phyloP scores from a whole-genome alignment of 169 alveolate species.

The Plasmodium malariae region DNA sequence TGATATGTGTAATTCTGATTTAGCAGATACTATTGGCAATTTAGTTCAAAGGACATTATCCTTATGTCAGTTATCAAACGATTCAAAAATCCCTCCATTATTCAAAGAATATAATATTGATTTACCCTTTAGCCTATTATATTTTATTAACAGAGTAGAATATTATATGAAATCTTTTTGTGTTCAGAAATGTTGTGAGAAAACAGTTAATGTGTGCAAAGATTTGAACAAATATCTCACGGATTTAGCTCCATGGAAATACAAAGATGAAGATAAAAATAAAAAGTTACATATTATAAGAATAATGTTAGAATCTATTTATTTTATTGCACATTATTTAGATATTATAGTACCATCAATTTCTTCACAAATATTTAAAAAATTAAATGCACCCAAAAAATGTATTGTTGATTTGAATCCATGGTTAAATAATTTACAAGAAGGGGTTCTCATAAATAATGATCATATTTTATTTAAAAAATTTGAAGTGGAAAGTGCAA shows the following conservation, averaged over 20 bases:
- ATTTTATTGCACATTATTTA: conserved; percentile 89
- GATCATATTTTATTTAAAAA: conserved; percentile 71
- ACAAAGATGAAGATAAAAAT: conserved; percentile 68
- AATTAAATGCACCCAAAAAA: conserved; percentile 83
- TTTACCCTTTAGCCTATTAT: conserved; percentile 85
- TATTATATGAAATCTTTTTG: conserved; percentile 72
- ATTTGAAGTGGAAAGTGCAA: conserved; percentile 38
- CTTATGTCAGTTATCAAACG: conserved; percentile 82
- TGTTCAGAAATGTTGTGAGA: conserved; percentile 84
- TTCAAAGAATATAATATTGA: conserved; percentile 74
- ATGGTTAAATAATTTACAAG: conserved; percentile 79
- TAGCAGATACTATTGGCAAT: conserved; percentile 90
- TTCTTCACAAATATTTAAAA: conserved; percentile 84
- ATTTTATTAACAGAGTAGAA: conserved; percentile 79
- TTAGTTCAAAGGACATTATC: conserved; percentile 87
- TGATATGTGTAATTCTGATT: conserved; percentile 88
- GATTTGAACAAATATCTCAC: conserved; percentile 90
- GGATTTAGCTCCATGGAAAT: conserved; percentile 92
- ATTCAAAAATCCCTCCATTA: conserved; percentile 83
- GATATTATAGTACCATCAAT: conserved; percentile 91
- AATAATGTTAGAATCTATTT: conserved; percentile 91
- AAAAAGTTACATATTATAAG: conserved; percentile 87
- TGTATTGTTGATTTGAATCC: conserved; percentile 77
- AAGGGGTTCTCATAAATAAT: conserved; percentile 50
- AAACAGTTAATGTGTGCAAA: conserved; percentile 85